Conservation (phyloP, 345 rosid genomes). For the Eucalyptus cloeziana region DNA sequence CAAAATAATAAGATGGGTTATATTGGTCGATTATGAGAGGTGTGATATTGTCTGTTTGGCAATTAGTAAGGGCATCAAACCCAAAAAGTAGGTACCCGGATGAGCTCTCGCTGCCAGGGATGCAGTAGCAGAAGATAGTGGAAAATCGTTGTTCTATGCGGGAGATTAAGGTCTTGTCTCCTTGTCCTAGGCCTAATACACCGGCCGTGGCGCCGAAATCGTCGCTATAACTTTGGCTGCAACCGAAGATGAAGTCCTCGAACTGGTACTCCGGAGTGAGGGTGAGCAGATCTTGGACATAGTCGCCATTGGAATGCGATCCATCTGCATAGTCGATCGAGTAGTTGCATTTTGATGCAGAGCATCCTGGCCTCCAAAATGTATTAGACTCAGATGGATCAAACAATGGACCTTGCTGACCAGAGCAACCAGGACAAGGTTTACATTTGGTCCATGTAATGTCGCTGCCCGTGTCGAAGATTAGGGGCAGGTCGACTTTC, state of each 20-base stretch:
- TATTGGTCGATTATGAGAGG: background rate
- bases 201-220: conserved; percentile 1
- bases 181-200: conserved; percentile 1
- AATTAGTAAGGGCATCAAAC: background rate
- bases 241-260: conserved; percentile 7
- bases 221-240: background rate
- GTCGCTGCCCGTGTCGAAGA: conserved; percentile 14
- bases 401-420: background rate
- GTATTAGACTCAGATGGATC: conserved; percentile 12
- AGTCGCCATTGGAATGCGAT: background rate
- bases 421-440: background rate
- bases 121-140: conserved; percentile 12
- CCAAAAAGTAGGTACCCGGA: conserved; percentile 14
- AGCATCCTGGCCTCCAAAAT: background rate
- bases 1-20: background rate
- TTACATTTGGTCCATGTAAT: conserved; percentile 8
- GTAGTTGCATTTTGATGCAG: background rate
- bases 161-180: background rate
- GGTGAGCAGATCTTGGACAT: conserved; percentile 3
- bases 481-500: background rate
- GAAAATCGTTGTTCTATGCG: background rate
- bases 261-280: background rate
- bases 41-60: background rate
- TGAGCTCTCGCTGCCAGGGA: conserved; percentile 2
- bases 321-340: background rate